These are phyloP conservation scores for Tinospora cordifolia DNA, from an alignment of 164 flowering plant genomes.

Conservation along the genomic window DNA sequence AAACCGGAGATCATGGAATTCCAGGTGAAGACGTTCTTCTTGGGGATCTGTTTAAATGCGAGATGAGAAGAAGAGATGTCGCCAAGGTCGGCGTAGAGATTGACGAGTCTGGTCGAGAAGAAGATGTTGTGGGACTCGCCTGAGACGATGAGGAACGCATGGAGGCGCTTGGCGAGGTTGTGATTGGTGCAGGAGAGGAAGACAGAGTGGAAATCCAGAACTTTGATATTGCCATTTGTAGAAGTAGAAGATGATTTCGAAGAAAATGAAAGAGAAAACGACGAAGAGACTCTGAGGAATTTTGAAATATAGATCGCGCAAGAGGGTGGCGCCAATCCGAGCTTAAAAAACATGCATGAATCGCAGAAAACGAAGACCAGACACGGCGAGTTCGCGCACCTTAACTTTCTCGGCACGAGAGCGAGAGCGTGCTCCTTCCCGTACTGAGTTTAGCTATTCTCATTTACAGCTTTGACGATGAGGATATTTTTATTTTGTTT, in stretches of 20 bases:
- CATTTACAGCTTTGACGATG: too few relatives aligned
- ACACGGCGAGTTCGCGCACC: too few relatives aligned
- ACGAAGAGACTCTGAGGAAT: not conserved
- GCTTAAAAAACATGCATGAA: too few relatives aligned
- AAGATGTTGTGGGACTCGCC: constrained; percentile 37
- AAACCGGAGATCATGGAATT: constrained; percentile 57
- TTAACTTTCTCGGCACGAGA: too few relatives aligned
- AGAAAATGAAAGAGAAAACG: constrained; percentile 5
- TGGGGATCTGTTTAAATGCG: constrained; percentile 36
- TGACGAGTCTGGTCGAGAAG: constrained; percentile 49
- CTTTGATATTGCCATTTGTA: constrained; percentile 14
- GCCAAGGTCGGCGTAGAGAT: constrained; percentile 45
- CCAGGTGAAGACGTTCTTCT: constrained; percentile 53
- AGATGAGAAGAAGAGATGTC: constrained; percentile 31
- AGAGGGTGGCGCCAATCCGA: constrained; percentile 2
- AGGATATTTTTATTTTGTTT: too few relatives aligned
- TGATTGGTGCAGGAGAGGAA: constrained; percentile 38
- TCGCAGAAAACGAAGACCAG: too few relatives aligned
- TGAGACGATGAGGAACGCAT: constrained; percentile 48
- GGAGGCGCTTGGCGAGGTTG: constrained; percentile 38
- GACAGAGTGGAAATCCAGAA: constrained; percentile 36
- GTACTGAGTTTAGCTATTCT: too few relatives aligned
- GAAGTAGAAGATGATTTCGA: constrained; percentile 11
- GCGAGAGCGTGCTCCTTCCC: too few relatives aligned
- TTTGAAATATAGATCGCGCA: constrained; percentile 5